phyloP scores from a whole-genome alignment of 495 filamentous ascomycete species.

The Podospora australis region DNA sequence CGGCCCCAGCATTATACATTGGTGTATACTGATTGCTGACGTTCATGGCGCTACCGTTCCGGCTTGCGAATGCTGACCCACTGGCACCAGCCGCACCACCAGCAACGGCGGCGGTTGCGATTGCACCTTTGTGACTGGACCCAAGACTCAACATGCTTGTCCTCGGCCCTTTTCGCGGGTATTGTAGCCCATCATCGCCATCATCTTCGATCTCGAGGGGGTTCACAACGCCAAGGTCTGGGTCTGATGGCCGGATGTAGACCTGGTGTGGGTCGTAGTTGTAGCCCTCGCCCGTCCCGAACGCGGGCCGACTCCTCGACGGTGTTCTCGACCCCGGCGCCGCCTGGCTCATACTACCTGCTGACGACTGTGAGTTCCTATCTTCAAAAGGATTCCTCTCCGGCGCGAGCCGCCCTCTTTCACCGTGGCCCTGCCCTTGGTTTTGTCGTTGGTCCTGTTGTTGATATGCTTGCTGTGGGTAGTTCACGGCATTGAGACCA shows the following conservation, averaged over 20 bases:
- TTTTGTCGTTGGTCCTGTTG: slow-evolving; percentile 23
- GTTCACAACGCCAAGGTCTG: slow-evolving; percentile 54
- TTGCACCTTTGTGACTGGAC: slow-evolving; percentile 28
- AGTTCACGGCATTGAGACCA: slow-evolving; percentile 60
- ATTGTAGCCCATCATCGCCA: slow-evolving; percentile 71
- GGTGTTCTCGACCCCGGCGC: slow-evolving; percentile 21
- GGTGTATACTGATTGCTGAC: slow-evolving; percentile 33
- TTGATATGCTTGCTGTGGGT: slow-evolving; percentile 32
- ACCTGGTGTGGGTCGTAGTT: slow-evolving; percentile 44
- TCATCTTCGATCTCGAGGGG: slow-evolving; percentile 79
- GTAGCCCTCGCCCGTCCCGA: slow-evolving; percentile 25
- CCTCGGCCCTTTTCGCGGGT: slow-evolving; percentile 34
- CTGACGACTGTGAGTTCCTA: slow-evolving; percentile 1
- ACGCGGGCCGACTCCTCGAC: slow-evolving; percentile 22
- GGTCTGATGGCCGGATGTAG: slow-evolving; percentile 54
- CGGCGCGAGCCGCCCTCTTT: slow-evolving; percentile 3
- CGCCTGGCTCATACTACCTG: slow-evolving; percentile 15
- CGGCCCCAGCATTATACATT: slow-evolving; percentile 23
- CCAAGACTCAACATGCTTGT: slow-evolving; percentile 50
- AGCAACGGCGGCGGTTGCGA: slow-evolving; percentile 28
- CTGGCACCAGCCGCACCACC: slow-evolving; percentile 49
- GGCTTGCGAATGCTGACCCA: slow-evolving; percentile 42
- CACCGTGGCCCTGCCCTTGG: slow-evolving; percentile 27
- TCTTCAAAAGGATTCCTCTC: slow-evolving; percentile 15
- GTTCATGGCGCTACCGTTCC: slow-evolving; percentile 33